phyloP scores from a whole-genome alignment of 805 yeast species.

The Saccharomycopsis javanensis region DNA sequence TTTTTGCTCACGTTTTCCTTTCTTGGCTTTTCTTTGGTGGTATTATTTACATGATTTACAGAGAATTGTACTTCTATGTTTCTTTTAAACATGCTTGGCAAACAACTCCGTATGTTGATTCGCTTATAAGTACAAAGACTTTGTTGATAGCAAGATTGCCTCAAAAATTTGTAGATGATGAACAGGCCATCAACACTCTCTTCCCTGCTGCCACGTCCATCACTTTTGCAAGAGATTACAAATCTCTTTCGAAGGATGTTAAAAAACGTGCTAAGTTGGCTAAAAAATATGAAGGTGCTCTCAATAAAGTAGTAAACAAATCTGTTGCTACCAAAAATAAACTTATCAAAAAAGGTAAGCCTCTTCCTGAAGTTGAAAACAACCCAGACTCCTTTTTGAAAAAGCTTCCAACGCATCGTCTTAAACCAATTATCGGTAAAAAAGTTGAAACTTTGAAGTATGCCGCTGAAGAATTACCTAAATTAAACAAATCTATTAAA shows the following conservation, averaged over 20 bases:
- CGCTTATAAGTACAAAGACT: slow-evolving; percentile 60
- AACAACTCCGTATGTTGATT: slow-evolving; percentile 63
- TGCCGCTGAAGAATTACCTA: slow-evolving; percentile 55
- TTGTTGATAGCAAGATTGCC: slow-evolving; percentile 64
- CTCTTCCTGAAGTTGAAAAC: slow-evolving; percentile 46
- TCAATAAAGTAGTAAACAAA: slow-evolving; percentile 50
- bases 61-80: slow-evolving; percentile 62
- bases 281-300: slow-evolving; percentile 53
- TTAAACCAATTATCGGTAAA: slow-evolving; percentile 62
- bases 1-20: slow-evolving; percentile 64
- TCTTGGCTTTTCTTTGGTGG: slow-evolving; percentile 67
- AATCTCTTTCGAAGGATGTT: slow-evolving; percentile 43
- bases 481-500: slow-evolving; percentile 56
- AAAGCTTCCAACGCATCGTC: slow-evolving; percentile 77
- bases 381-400: slow-evolving; percentile 57
- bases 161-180: slow-evolving; percentile 35
- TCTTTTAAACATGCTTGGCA: slow-evolving; percentile 66
- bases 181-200: slow-evolving; percentile 39
- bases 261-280: slow-evolving; percentile 57
- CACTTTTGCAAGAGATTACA: slow-evolving; percentile 56
- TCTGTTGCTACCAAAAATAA: slow-evolving; percentile 48
- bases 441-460: slow-evolving; percentile 81
- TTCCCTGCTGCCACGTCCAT: slow-evolving; percentile 56
- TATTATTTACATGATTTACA: slow-evolving; percentile 57
- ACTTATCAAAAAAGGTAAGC: slow-evolving; percentile 46